Conservation (phyloP, 768 basidiomycete genomes). For the Steccherinum ochraceum region DNA sequence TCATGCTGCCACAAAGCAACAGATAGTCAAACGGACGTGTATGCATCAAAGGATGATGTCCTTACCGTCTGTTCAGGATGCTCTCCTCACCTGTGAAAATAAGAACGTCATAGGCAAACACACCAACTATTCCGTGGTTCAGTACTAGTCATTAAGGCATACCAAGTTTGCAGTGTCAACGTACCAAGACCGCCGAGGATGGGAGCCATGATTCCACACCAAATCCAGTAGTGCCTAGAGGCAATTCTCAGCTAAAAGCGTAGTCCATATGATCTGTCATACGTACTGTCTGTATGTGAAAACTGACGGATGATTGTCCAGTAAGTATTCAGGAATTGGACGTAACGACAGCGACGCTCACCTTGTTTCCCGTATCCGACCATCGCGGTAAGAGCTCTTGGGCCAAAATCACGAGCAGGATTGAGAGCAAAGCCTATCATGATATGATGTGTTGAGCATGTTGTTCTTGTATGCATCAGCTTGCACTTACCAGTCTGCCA, state of each 20-base stretch:
- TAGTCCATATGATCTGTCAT: not conserved
- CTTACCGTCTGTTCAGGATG: constrained; percentile 48
- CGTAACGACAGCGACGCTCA: too few species aligned
- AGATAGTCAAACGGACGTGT: too few species aligned
- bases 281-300: constrained; percentile 6
- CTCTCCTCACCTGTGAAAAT: constrained; percentile 52
- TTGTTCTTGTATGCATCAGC: too few species aligned
- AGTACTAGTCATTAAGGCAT: not conserved
- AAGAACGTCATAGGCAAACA: constrained; percentile 51
- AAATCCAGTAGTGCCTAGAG: constrained; percentile 65
- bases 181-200: constrained; percentile 47
- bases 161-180: constrained; percentile 1
- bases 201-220: constrained; percentile 59
- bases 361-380: constrained; percentile 54
- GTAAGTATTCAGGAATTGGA: too few species aligned
- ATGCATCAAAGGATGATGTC: too few species aligned
- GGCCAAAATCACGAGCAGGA: constrained; percentile 69
- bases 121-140: constrained; percentile 27
- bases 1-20: too few species aligned
- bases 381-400: constrained; percentile 63
- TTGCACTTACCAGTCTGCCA: constrained; percentile 41
- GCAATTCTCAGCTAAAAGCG: constrained; percentile 12
- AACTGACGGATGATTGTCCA: too few species aligned
- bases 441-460: too few species aligned
- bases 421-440: constrained; percentile 53